Evolutionary conservation across 805 yeast genomes (phyloP).

Genomic region (Lachancea sp.): DNA sequence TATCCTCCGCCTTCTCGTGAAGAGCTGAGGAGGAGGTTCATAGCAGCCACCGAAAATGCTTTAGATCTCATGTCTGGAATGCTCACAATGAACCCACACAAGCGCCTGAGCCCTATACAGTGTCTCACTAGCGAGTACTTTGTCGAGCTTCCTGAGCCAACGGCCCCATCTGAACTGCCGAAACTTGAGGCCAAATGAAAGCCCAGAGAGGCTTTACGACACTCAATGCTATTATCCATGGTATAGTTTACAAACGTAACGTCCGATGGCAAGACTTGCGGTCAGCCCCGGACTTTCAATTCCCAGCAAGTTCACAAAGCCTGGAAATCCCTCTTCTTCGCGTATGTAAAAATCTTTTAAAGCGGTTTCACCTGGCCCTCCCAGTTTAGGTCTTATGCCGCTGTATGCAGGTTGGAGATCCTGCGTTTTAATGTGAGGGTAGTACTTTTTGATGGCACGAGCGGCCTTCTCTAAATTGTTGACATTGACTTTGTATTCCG

Average conservation of each 20-base stretch:
- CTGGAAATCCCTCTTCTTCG: slow-evolving; percentile 65
- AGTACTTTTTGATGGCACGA: slow-evolving; percentile 52
- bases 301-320: slow-evolving; percentile 73
- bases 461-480: slow-evolving; percentile 49
- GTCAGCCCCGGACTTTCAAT: slow-evolving; percentile 92
- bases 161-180: slow-evolving; percentile 52
- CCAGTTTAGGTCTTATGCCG: slow-evolving; percentile 79
- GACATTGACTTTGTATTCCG: slow-evolving; percentile 44
- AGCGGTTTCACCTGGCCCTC: slow-evolving; percentile 36
- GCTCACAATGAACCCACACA: slow-evolving; percentile 73
- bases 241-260: slow-evolving; percentile 44
- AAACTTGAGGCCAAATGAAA: slow-evolving; percentile 21
- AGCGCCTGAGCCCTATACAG: slow-evolving; percentile 55
- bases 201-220: no score
- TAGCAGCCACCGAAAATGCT: slow-evolving; percentile 86
- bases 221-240: slow-evolving; percentile 13
- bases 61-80: slow-evolving; percentile 65
- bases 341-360: slow-evolving; percentile 72
- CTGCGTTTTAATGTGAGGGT: slow-evolving; percentile 48
- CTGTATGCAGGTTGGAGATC: slow-evolving; percentile 62
- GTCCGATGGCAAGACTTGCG: slow-evolving; percentile 74
- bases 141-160: slow-evolving; percentile 66
- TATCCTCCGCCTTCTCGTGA: slow-evolving; percentile 80
- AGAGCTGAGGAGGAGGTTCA: slow-evolving; percentile 75
- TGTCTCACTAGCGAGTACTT: slow-evolving; percentile 67